phyloP scores from a whole-genome alignment of 208 protist species.

The Leishmania major region DNA sequence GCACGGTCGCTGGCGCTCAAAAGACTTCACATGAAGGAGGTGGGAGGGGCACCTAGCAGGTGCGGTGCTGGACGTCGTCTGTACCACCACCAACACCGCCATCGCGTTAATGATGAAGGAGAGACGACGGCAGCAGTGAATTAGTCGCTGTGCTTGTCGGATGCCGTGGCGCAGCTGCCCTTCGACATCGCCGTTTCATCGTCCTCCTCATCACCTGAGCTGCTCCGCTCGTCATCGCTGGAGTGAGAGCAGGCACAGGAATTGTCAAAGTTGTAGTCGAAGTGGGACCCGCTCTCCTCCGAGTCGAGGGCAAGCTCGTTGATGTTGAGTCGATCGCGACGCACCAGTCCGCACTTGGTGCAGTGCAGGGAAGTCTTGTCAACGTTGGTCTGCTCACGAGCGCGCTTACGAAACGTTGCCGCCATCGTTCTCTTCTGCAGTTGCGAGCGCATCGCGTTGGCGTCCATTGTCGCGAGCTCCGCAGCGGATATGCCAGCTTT shows the following conservation, averaged over 20 bases:
- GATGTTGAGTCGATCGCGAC: conserved; percentile 85
- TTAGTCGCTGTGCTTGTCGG: background rate
- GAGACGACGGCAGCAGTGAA: background rate
- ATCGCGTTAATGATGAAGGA: background rate
- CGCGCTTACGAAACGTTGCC: conserved; percentile 65
- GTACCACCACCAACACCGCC: background rate
- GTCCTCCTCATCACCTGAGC: conserved; percentile 32
- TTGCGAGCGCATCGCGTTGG: conserved; percentile 67
- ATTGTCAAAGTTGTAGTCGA: conserved; percentile 92
- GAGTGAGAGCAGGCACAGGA: conserved; percentile 74
- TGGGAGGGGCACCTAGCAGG: background rate
- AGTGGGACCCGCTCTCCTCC: conserved; percentile 87
- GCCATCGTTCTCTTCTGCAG: conserved; percentile 53
- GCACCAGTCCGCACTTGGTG: conserved; percentile 79
- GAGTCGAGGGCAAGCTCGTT: conserved; percentile 89
- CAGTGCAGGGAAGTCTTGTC: conserved; percentile 86
- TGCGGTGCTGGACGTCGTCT: background rate
- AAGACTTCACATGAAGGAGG: background rate
- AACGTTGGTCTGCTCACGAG: conserved; percentile 74
- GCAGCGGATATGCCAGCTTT: conserved; percentile 32
- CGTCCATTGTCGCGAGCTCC: conserved; percentile 70
- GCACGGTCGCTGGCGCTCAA: background rate
- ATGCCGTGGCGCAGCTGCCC: background rate
- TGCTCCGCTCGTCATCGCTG: conserved; percentile 53
- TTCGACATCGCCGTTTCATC: conserved; percentile 10